Evolutionary conservation across 306 rosid genomes (phyloP).

Genomic region (Cucurbita pepo): DNA sequence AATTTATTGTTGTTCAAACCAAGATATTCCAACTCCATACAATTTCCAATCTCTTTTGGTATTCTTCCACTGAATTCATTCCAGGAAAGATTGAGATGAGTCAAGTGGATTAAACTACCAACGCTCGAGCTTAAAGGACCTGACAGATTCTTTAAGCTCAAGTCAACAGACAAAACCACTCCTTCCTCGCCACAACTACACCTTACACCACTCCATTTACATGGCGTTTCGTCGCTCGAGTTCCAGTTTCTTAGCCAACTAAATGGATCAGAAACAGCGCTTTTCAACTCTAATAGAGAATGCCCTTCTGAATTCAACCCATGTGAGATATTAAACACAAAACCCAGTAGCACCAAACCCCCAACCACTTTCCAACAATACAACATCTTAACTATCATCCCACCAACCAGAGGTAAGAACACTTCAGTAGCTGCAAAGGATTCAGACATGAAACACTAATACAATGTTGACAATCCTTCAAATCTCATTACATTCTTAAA

Average conservation of each 20-base stretch:
- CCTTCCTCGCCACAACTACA: conserved; percentile 32
- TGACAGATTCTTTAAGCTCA: conserved; percentile 48
- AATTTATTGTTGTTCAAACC: conserved; percentile 60
- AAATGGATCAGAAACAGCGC: conserved; percentile 26
- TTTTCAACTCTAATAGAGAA: conserved; percentile 49
- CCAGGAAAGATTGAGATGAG: conserved; percentile 40
- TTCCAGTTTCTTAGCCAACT: conserved; percentile 40
- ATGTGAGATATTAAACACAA: conserved; percentile 28
- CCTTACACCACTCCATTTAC: conserved; percentile 65
- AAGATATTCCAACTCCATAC: conserved; percentile 47
- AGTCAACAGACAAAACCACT: conserved; percentile 38
- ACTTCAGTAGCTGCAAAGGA: conserved; percentile 28
- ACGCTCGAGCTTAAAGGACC: conserved; percentile 44
- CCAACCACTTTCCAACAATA: conserved; percentile 20
- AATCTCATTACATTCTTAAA: not conserved
- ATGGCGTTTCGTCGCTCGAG: conserved; percentile 52
- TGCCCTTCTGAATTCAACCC: conserved; percentile 74
- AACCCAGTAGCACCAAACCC: conserved; percentile 23
- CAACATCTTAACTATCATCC: conserved; percentile 32
- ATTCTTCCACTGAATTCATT: conserved; percentile 46
- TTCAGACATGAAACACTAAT: not conserved
- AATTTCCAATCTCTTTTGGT: conserved; percentile 58
- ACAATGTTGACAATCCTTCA: not conserved
- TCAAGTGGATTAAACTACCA: conserved; percentile 40
- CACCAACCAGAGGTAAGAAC: not conserved